These are phyloP conservation scores for Oryza brachyantha DNA, from an alignment of 176 grass and related monocot species.

Conservation along the genomic window DNA sequence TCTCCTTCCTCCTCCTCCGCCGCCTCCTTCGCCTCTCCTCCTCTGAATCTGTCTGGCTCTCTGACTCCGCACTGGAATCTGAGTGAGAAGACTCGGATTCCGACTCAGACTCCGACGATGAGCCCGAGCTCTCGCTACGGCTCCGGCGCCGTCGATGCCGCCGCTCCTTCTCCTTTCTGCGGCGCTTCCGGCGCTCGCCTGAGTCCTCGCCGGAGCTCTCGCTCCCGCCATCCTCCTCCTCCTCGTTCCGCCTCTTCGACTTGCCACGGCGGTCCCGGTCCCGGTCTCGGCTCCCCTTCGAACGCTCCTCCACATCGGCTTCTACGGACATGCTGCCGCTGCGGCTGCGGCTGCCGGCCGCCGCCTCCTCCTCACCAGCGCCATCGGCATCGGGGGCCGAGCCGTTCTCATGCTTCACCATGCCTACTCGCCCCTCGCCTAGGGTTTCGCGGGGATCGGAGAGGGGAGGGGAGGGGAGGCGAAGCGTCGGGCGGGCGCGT, in stretches of 20 bases:
- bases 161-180: conserved; percentile 55
- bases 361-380: conserved; percentile 15
- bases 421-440: conserved; percentile 10
- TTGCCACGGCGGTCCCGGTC: conserved; percentile 31
- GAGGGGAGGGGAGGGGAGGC: neutral
- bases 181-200: conserved; percentile 43
- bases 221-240: conserved; percentile 14
- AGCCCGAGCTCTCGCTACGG: conserved; percentile 54
- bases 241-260: conserved; percentile 46
- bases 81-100: conserved; percentile 61
- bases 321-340: conserved; percentile 42
- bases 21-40: conserved; percentile 49
- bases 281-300: conserved; percentile 33
- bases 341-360: conserved; percentile 10
- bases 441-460: conserved; percentile 35
- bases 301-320: conserved; percentile 18
- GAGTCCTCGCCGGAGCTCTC: conserved; percentile 57
- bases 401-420: conserved; percentile 45
- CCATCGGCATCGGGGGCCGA: conserved; percentile 11
- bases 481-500: conserved; percentile 4
- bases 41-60: conserved; percentile 51
- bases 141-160: conserved; percentile 33
- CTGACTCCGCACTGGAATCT: conserved; percentile 52
- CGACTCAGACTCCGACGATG: conserved; percentile 35
- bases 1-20: conserved; percentile 49